Conservation (phyloP, 177 flowering plant species). For the Vitis hybrid region DNA sequence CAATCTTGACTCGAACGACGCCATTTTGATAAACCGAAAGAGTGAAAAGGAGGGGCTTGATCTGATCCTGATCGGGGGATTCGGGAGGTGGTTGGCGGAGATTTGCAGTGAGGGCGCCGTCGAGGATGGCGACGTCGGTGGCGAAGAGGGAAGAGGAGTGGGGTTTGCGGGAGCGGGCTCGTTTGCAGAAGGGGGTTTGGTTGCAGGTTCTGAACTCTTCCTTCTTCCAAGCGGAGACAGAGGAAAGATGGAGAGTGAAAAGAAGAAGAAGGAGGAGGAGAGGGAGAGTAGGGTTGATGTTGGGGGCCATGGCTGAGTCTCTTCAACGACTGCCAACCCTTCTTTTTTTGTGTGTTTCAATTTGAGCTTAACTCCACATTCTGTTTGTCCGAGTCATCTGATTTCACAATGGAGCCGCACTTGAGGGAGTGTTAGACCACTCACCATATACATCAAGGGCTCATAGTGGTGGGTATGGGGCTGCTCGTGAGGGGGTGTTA, state of each 20-base stretch:
- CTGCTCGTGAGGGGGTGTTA: no score
- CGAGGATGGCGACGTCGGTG: constrained; percentile 45
- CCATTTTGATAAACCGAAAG: constrained; percentile 76
- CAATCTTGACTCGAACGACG: constrained; percentile 68
- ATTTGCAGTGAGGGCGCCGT: constrained; percentile 77
- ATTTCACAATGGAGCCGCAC: no score
- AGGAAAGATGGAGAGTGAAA: constrained; percentile 18
- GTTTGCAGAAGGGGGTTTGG: constrained; percentile 96
- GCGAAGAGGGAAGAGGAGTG: constrained; percentile 51
- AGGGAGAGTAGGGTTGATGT: not conserved
- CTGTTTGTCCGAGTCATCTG: no score
- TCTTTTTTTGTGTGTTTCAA: no score
- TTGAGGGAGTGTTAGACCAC: no score
- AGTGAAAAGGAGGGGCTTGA: constrained; percentile 55
- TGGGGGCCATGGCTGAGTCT: no score
- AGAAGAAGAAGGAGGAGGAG: constrained; percentile 30
- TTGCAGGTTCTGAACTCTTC: constrained; percentile 95
- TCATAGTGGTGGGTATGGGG: no score
- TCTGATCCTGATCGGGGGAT: constrained; percentile 8
- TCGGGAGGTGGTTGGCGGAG: constrained; percentile 33
- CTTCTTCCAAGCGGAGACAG: constrained; percentile 74
- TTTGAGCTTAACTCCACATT: no score
- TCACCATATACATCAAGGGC: no score
- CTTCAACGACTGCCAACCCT: no score
- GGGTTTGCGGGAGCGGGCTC: constrained; percentile 76